Base-by-base conservation (phyloP, 2,329 filamentous ascomycete genomes). In the Aspergillus ochraceus region DNA sequence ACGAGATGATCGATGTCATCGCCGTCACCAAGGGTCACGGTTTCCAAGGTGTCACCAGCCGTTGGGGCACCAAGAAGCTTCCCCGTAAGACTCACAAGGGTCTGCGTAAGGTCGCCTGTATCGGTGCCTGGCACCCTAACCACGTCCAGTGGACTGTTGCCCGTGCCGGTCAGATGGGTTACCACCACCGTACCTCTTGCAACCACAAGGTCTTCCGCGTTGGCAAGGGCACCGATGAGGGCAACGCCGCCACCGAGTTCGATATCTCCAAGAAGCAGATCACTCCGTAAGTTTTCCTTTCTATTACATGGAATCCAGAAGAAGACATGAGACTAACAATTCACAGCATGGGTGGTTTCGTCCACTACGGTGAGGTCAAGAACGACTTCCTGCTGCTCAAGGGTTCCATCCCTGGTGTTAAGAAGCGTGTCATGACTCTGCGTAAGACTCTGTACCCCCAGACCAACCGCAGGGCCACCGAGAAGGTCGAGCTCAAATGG, bases 61-160 rank as follows among this genome's bases (percentile, higher is more conserved):
- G 95, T 85, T 99, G 95, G 95, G 95, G 95, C 76, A 99, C 95
- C 86, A 99, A 97, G 91, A 99, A 98, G 92, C 92, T 99, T 77
- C 95, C 95, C 74, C 92, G 95, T 80, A 99, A 99, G 92, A 99
- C 95, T 66, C 95, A 99, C 91, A 99, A 99, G 90, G 95, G 95
- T 97, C 92, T 99, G 79, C 90, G 95, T 79, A 99, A 99, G 91
- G 94, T 99, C 75, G 95, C 95, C 79, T 99, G 95, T 97, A 99
- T 99, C 82, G 95, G 95, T 91, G 95, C 95, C 76, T 99, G 95
- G 95, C 95, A 99, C 87, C 95, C 95, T 79, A 92, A 91, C 83
- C 95, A 99, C 92, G 95, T 99, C 83, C 95, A 99, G 87, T 99
- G 95, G 95, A 99, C 95, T 81, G 95, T 99, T 86, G 95, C 94